Evolutionary conservation across 139 green algal genomes (phyloP).

Genomic region (Chlamydomonas incerta): DNA sequence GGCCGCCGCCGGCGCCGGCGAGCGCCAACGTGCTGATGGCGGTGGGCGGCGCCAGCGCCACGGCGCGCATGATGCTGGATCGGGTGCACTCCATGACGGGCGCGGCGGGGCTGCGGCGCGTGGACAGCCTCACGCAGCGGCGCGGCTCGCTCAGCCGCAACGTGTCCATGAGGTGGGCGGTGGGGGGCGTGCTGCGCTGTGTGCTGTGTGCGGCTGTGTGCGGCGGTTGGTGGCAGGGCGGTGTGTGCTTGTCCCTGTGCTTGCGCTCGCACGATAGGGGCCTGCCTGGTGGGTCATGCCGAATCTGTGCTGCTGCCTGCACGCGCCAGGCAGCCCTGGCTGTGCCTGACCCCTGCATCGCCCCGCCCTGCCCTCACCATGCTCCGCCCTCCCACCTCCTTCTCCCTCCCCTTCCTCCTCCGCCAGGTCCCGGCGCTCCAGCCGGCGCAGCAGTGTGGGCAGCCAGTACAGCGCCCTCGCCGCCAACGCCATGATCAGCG

Average conservation of each 20-base stretch:
- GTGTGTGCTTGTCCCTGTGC: neutral
- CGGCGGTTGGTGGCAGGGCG: neutral
- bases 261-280: too few species aligned
- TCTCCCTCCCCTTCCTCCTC: too few species aligned
- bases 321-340: too few species aligned
- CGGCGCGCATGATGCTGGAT: neutral
- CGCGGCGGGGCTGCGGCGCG: slow-evolving; percentile 23
- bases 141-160: neutral
- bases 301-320: too few species aligned
- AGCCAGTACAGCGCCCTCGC: slow-evolving; percentile 27
- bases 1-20: too few species aligned
- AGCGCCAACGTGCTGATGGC: neutral
- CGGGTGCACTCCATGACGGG: slow-evolving; percentile 12
- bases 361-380: too few species aligned
- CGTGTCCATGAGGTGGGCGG: neutral
- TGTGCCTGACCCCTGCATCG: too few species aligned
- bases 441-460: slow-evolving; percentile 16
- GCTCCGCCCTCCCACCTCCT: neutral
- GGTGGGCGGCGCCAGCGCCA: neutral
- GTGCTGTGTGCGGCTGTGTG: too few species aligned
- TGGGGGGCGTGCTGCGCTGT: too few species aligned
- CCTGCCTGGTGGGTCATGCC: too few species aligned
- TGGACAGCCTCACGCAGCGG: slow-evolving; percentile 13
- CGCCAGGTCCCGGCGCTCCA: neutral
- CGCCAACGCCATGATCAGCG: slow-evolving; percentile 9